Evolutionary conservation across 2,329 filamentous ascomycete genomes (phyloP), one percentile per base, ranked within the genome.

Genomic region (Byssochlamys sp.): DNA sequence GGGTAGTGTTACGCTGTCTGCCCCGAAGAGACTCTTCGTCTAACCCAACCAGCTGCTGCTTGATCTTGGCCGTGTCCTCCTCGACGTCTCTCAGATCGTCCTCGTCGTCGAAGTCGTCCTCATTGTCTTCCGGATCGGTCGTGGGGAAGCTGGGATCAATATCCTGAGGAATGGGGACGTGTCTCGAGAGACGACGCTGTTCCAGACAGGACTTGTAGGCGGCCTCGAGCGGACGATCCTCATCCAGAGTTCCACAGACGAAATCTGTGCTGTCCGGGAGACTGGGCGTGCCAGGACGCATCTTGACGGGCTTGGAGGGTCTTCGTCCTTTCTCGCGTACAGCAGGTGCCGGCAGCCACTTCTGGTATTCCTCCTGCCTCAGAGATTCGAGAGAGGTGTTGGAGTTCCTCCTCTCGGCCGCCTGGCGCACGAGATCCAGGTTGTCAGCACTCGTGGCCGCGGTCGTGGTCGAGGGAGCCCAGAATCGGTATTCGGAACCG

Each of bases 201-300:
- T 91, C 88, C 58, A 95, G 81, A 66, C 88, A 90, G 1, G 89
- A 89, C 57, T 95, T 82, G 71, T 96, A 99, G 0, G 90, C 92
- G 64, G 91, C 90, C 71, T 99, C 94, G n/a, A 97, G 76, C 2
- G 91, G 90, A 51, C 90, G 86, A 68, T 99, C 94, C 73, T 99
- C 94, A 63, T 99, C 94, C 24, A 99, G 80, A 1, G 94, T 99
- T 58, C 94, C 94, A 68, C 94, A 97, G n/a, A 99, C 94, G 64
- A 99, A 99, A 72, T 99, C 94, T 12, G 94, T 97, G 73, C 91
- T 96, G 72, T 99, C 94, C 1, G 94, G 94, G 10, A 99, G 80
- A 69, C 96, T 90, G 1, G 90, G 89, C 0, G 88, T 89, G 26
- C 81, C 81, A 45, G 84, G 81, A 25, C 86, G 86, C 63, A 86